Evolutionary conservation across 2,329 filamentous ascomycete species (phyloP).

Genomic region (Didymella glomerata): DNA sequence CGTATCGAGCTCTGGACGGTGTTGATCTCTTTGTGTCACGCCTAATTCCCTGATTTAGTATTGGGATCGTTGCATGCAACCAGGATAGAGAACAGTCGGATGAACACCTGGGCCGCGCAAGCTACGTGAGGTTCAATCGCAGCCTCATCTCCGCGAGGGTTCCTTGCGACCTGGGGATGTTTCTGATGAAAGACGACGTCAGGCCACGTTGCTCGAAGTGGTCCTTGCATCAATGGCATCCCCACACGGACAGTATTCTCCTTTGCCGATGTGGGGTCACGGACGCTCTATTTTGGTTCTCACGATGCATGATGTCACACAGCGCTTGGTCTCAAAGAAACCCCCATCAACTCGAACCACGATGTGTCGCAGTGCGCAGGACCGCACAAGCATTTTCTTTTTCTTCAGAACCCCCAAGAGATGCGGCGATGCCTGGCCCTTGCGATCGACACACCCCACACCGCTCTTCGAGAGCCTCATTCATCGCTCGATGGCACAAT

Average conservation of each 20-base stretch:
- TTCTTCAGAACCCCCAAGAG: neutral
- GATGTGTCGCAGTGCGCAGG: neutral
- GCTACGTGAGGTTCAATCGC: neutral
- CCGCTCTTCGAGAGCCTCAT: constrained; percentile 21
- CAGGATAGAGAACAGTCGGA: neutral
- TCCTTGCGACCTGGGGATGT: neutral
- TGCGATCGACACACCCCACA: constrained; percentile 18
- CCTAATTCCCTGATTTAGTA: neutral
- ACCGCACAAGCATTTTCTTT: neutral
- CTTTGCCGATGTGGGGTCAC: constrained; percentile 14
- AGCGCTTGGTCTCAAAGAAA: constrained; percentile 14
- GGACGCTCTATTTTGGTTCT: constrained; percentile 19
- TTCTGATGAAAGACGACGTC: constrained; percentile 4
- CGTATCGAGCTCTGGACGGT: neutral
- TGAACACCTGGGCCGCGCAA: neutral
- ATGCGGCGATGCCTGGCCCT: neutral
- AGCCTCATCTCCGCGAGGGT: constrained; percentile 6
- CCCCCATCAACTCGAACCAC: constrained; percentile 5
- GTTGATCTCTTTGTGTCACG: neutral
- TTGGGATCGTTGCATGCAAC: neutral
- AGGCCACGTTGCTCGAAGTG: constrained; percentile 14
- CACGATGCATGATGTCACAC: constrained; percentile 39
- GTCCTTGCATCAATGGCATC: constrained; percentile 29
- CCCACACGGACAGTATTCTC: constrained; percentile 32
- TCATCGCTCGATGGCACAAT: neutral